These are phyloP conservation scores for Moringa oleifera DNA, from an alignment of 345 rosid species.

Conservation along the genomic window DNA sequence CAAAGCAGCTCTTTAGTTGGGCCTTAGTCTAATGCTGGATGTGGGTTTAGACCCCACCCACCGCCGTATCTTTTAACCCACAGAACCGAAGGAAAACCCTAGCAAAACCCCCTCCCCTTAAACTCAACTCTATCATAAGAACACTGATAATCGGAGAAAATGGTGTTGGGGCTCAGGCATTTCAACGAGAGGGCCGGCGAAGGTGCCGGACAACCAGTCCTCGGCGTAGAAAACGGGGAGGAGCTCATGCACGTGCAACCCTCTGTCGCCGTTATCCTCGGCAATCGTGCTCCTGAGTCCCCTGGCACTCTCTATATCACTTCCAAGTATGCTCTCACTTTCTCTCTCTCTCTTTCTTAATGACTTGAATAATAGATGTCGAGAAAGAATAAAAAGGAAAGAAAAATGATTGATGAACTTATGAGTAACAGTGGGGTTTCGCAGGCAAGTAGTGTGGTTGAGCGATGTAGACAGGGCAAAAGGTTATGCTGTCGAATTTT, in stretches of 20 bases:
- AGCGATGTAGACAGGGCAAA: constrained; percentile 61
- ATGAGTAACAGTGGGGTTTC: too few relatives aligned
- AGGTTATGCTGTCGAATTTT: constrained; percentile 87
- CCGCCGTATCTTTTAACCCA: too few relatives aligned
- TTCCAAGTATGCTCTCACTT: constrained; percentile 36
- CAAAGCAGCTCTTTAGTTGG: too few relatives aligned
- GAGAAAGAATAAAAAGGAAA: too few relatives aligned
- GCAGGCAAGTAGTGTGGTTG: constrained; percentile 83
- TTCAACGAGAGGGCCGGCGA: constrained; percentile 49
- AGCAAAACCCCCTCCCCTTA: too few relatives aligned
- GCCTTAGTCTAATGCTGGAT: too few relatives aligned
- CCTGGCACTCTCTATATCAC: constrained; percentile 90
- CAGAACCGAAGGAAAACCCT: too few relatives aligned
- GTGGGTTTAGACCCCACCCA: too few relatives aligned
- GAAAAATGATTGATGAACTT: too few relatives aligned
- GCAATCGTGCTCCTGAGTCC: constrained; percentile 52
- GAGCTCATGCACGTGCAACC: constrained; percentile 69
- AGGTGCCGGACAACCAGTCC: constrained; percentile 60
- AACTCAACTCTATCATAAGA: too few relatives aligned
- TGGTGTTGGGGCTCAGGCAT: constrained; percentile 63
- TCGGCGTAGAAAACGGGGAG: constrained; percentile 63
- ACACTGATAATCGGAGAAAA: constrained; percentile 24
- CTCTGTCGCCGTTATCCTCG: constrained; percentile 69
- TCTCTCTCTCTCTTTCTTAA: not conserved
- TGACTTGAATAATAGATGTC: too few relatives aligned